phyloP scores from a whole-genome alignment of 2,329 filamentous ascomycete genomes.

The Neonectria neomacrospora region DNA sequence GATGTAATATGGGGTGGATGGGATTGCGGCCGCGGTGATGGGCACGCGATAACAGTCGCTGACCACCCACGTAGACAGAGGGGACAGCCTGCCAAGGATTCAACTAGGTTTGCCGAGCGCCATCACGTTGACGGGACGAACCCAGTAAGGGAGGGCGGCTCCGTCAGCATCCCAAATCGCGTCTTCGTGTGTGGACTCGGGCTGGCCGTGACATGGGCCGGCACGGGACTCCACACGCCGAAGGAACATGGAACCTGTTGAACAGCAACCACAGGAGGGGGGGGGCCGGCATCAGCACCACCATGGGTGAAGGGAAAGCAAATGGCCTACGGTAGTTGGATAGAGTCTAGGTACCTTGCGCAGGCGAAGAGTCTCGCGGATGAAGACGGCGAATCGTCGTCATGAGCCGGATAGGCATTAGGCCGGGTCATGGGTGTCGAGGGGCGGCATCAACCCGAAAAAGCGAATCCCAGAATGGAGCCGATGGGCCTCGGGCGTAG shows the following conservation, averaged over 20 bases:
- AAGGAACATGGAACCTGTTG: constrained; percentile 14
- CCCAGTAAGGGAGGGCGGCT: constrained; percentile 20
- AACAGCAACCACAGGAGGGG: background rate
- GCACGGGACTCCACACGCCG: constrained; percentile 21
- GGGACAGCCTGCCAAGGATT: constrained; percentile 11
- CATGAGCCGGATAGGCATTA: constrained; percentile 10
- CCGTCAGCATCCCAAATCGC: constrained; percentile 37
- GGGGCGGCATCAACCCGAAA: constrained; percentile 24
- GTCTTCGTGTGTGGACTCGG: constrained; percentile 24
- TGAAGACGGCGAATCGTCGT: constrained; percentile 7
- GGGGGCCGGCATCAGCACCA: background rate
- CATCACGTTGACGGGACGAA: constrained; percentile 15
- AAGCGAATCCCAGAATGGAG: constrained; percentile 14
- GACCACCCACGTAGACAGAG: background rate
- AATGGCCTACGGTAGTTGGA: background rate
- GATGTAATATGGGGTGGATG: background rate
- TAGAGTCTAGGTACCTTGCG: background rate
- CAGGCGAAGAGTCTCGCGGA: background rate
- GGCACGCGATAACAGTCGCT: background rate
- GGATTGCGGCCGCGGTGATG: background rate
- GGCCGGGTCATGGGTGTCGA: constrained; percentile 14
- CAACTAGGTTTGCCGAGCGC: background rate
- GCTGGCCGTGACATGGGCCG: constrained; percentile 13
- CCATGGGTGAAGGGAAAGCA: background rate
- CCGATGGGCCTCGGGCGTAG: constrained; percentile 36